Conservation (phyloP, 23 red algal species). For the Gracilaria gracilis region DNA sequence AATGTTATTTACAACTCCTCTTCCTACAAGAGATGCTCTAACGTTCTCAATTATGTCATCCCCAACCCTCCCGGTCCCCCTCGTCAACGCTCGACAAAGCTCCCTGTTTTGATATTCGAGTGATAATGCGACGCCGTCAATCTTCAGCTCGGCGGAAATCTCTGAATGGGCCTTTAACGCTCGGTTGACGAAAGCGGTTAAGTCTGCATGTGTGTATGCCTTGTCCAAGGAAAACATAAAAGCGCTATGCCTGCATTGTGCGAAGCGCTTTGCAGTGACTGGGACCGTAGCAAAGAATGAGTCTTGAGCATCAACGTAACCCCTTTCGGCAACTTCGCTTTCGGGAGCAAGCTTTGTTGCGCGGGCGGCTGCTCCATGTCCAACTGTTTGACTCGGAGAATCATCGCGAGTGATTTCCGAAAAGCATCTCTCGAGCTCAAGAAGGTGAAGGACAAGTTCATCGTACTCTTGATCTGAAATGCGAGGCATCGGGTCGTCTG, state of each 20-base stretch:
- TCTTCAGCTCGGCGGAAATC: constrained; percentile 66
- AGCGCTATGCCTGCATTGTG: constrained; percentile 53
- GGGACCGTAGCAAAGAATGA: constrained; percentile 52
- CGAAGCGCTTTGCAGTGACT: constrained; percentile 34
- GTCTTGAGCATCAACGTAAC: too few species aligned
- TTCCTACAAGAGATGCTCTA: constrained; percentile 35
- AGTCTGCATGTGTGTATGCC: constrained; percentile 60
- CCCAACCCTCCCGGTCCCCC: constrained; percentile 73
- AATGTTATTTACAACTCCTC: constrained; percentile 51
- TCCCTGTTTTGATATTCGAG: constrained; percentile 57
- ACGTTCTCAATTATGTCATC: constrained; percentile 83
- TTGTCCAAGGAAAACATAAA: constrained; percentile 82
- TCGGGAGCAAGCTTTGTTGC: too few species aligned
- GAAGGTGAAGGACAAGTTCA: too few species aligned
- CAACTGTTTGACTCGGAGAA: constrained; percentile 75
- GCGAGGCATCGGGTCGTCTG: too few species aligned
- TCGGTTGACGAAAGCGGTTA: constrained; percentile 53
- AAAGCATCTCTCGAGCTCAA: constrained; percentile 62
- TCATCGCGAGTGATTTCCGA: constrained; percentile 70
- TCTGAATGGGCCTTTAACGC: constrained; percentile 17
- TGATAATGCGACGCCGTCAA: constrained; percentile 81
- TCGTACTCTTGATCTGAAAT: too few species aligned
- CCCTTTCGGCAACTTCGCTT: too few species aligned
- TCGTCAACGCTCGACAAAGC: constrained; percentile 61
- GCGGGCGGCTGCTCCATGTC: too few species aligned